Percentiles rank a stretch among this genome's conserved stretches.
Conservation (phyloP, 345 rosid genomes). For the Camelina laxa region DNA sequence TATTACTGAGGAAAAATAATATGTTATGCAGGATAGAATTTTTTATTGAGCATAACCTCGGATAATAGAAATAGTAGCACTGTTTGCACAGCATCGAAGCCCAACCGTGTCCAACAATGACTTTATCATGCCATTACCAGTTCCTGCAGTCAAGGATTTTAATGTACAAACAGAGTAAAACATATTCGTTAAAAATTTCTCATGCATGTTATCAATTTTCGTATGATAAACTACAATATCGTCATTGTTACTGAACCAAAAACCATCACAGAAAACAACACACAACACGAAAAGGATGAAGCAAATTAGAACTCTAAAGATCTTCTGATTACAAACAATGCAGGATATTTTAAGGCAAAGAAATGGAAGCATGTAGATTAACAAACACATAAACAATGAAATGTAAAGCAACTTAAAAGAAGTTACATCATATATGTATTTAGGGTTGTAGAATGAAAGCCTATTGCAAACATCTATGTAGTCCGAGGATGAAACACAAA, state of each 20-base stretch:
- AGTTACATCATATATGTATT: background rate
- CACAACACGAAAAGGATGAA: background rate
- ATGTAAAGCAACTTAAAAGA: background rate
- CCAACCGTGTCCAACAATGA: slow-evolving; percentile 82
- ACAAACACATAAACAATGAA: background rate
- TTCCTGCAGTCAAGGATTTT: slow-evolving; percentile 55
- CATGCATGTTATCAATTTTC: background rate
- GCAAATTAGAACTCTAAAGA: background rate
- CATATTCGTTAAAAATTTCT: background rate
- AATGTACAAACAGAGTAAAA: background rate
- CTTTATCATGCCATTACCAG: slow-evolving; percentile 94
- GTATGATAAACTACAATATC: background rate
- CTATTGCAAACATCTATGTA: background rate
- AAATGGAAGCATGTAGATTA: background rate
- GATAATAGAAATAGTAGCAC: slow-evolving; percentile 76
- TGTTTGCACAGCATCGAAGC: slow-evolving; percentile 61
- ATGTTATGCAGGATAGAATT: background rate
- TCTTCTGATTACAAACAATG: background rate
- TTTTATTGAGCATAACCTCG: slow-evolving; percentile 57
- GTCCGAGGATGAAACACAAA: slow-evolving; percentile 34
- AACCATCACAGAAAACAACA: background rate
- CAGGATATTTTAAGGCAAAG: background rate
- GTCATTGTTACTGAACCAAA: background rate
- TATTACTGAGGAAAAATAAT: background rate
- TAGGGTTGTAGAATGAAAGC: background rate